phyloP scores from a whole-genome alignment of 176 grass and related monocot species.

The Eragrostis curvula region DNA sequence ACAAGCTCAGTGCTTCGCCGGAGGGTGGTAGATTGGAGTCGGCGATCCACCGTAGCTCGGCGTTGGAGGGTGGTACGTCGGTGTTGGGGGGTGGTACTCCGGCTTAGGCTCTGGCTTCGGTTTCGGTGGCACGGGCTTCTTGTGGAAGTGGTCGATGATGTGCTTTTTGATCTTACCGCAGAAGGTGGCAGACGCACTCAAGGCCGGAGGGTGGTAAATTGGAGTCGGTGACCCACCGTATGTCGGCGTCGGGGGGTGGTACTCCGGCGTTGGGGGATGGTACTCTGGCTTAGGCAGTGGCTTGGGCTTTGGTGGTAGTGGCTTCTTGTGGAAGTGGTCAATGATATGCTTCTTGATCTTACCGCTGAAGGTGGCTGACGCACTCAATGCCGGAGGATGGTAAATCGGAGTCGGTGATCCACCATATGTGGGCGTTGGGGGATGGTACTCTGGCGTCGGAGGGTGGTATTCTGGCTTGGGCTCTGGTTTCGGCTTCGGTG shows the following conservation, averaged over 20 bases:
- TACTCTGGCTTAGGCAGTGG: neutral
- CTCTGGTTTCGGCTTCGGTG: neutral
- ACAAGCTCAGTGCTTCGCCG: neutral
- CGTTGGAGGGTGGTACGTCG: neutral
- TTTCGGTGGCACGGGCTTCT: neutral
- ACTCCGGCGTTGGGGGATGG: neutral
- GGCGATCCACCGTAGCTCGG: neutral
- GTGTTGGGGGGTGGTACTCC: neutral
- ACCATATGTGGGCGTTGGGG: too few relatives aligned
- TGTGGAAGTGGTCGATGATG: neutral
- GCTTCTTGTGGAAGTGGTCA: constrained; percentile 24
- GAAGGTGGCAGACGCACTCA: neutral
- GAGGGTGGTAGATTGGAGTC: constrained; percentile 12
- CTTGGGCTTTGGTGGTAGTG: neutral
- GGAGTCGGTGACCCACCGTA: neutral
- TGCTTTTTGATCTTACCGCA: neutral
- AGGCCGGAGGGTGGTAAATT: neutral
- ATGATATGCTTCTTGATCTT: constrained; percentile 6
- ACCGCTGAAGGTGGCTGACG: neutral
- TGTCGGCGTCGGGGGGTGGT: neutral
- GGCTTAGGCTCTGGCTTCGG: neutral
- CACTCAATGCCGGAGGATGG: neutral
- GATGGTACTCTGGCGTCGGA: neutral
- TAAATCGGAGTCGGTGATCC: constrained; percentile 4
- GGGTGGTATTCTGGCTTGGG: neutral